Evolutionary conservation across 176 grass and related monocot species (phyloP).

Genomic region (Tuctoria greenei): DNA sequence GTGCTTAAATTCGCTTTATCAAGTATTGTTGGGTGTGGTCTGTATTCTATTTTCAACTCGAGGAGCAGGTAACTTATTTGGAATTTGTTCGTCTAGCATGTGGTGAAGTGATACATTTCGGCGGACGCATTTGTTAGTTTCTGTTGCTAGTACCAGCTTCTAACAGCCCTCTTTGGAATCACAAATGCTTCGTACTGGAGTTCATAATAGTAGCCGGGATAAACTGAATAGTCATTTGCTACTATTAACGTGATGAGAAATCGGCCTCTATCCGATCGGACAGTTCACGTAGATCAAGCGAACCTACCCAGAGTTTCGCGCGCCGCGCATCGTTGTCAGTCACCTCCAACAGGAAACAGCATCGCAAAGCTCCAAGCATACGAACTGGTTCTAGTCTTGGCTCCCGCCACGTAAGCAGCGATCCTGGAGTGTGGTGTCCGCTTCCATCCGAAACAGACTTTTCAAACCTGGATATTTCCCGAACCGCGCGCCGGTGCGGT

Average conservation of each 20-base stretch:
- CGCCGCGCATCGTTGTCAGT: background rate
- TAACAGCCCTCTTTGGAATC: background rate
- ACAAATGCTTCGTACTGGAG: no score
- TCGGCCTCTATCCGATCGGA: background rate
- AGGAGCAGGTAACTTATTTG: background rate
- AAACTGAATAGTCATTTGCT: background rate
- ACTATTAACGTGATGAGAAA: background rate
- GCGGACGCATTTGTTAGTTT: background rate
- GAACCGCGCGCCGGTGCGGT: background rate
- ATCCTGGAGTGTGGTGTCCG: background rate
- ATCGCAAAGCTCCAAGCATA: background rate
- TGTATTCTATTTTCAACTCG: no score
- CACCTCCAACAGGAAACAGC: background rate
- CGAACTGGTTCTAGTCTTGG: background rate
- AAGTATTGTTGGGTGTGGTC: background rate
- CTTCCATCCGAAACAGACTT: background rate
- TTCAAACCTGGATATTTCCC: constrained; percentile 3
- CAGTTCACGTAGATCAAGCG: constrained; percentile 1
- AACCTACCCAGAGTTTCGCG: background rate
- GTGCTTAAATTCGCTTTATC: background rate
- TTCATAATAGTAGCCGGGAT: background rate
- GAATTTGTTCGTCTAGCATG: background rate
- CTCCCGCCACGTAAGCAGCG: background rate
- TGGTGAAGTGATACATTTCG: background rate
- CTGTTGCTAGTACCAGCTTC: background rate